Base-by-base conservation (phyloP, 2,329 filamentous ascomycete species). In the Fusarium concolor region DNA sequence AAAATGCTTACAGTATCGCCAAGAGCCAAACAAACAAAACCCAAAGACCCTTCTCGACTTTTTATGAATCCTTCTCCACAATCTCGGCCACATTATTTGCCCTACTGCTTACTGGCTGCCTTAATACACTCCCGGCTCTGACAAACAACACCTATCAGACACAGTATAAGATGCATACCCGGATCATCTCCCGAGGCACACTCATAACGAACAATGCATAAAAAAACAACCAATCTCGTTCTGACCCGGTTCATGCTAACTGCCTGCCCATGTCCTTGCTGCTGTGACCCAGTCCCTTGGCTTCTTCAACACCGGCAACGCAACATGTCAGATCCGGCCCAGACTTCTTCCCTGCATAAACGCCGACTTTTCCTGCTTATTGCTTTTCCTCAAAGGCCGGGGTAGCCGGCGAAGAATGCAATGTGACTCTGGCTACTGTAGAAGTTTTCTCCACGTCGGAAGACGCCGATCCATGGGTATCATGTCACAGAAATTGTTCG, bases 111-210 rank as follows among this genome's bases (percentile, higher is more conserved):
- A 11, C 10, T 22, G 12, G 38, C 20, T 22, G 11, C 22, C 20
- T 5, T 22, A 17, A 41, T 17, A 15, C 6, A 15, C 22, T 6
- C 22, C 22, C 22, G 6, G 22, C 22, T 24, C 20, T 24, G 12
- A 24, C 35, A 22, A 31, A 29, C 28, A 29, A 29, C 28, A 20
- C 22, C 24, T 31, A n/a, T 14, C 18, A n/a, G 38, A 49, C 20
- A 51, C 15, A n/a, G 24, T 20, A 20, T 8, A 17, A 37, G n/a
- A 28, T 33, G 28, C 12, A 56, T 42, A n/a, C 28, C 59, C 64
- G 64, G 65, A 37, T 47, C 39, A 10, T 17, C 29, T 53, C 54
- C 63, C 65, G 54, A 52, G 65, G 44, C 64, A 67, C 58, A 64
- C 45, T 15, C 29, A 31, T 24, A 29, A 28, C n/a, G 14, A 24